Evolutionary conservation across 148 eudicot species (phyloP), one percentile per base, ranked within the genome.

Genomic region (Diospyros kaki): DNA sequence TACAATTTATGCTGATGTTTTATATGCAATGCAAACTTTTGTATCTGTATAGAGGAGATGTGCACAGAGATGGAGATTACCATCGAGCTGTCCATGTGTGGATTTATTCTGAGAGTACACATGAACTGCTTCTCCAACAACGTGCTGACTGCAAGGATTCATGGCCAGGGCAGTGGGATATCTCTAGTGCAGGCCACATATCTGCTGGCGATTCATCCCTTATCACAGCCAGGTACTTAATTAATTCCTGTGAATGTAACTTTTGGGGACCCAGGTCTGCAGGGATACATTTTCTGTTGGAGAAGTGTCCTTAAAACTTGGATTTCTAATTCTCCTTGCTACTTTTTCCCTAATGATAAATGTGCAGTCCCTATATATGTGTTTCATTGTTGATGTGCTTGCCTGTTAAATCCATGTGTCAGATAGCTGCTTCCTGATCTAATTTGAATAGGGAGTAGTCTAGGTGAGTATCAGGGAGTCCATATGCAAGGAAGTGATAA

Each of bases 121-220:
- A 89, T 71, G 92, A 94, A 77, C 81, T 94, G 69, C 89, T 94
- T 73, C 86, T 94, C 69, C 97, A 94, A 78, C 84, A 65, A 67
- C 96, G 97, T 74, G 81, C 98, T 73, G 93, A 92, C 71, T 82
- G 87, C 84, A 94, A 94, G 84, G 98, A 94, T 81, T 94, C 98
- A 63, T 94, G 91, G 91, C 87, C 97, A 64, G 90, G 97, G 28
- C 79, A 78, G 76, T 94, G 98, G 98, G 98, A 94, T 80, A 86
- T 92, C 64, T 94, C 98, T 68, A 94, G 98, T 82, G 98, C 98
- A 64, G 98, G 98, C 75, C 98, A 94, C 81, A 88, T 94, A 81
- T 89, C 96, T 76, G 97, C 98, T 75, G 97, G 98, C 51, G 96
- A 92, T 76, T 88, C 96, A 70, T 92, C 97, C 73, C 97, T 94